phyloP scores from a whole-genome alignment of 176 grass and related monocot species.

The Oryza coarctata region DNA sequence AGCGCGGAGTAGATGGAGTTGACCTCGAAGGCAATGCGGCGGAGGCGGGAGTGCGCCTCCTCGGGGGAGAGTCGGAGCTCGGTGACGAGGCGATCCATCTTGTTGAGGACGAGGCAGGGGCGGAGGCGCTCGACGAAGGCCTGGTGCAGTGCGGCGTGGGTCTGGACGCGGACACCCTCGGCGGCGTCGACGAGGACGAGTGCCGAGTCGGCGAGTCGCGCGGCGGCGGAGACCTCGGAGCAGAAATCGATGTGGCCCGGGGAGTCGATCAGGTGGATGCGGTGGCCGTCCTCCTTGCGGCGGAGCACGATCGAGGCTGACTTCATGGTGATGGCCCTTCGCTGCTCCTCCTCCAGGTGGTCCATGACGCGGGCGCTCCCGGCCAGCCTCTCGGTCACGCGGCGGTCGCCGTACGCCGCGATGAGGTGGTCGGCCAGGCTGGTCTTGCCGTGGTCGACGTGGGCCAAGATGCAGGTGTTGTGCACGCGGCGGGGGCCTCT shows the following conservation, averaged over 20 bases:
- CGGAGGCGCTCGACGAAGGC: slow-evolving; percentile 80
- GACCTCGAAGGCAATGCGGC: slow-evolving; percentile 61
- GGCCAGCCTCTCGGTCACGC: slow-evolving; percentile 67
- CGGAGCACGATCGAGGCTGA: slow-evolving; percentile 59
- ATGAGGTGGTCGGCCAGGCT: slow-evolving; percentile 90
- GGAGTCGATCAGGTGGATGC: slow-evolving; percentile 86
- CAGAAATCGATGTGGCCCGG: slow-evolving; percentile 99
- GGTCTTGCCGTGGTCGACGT: slow-evolving; percentile 90
- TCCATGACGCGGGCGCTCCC: slow-evolving; percentile 74
- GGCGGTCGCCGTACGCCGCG: slow-evolving; percentile 60
- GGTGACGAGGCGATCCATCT: slow-evolving; percentile 83
- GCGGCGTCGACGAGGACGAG: slow-evolving; percentile 77
- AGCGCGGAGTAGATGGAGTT: slow-evolving; percentile 77
- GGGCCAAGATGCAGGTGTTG: slow-evolving; percentile 94
- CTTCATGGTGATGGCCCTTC: slow-evolving; percentile 89
- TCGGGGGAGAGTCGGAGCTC: slow-evolving; percentile 65
- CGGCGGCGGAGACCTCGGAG: slow-evolving; percentile 87
- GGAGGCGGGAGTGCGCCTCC: slow-evolving; percentile 70
- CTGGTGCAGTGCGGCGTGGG: slow-evolving; percentile 77
- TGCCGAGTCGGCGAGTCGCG: slow-evolving; percentile 68
- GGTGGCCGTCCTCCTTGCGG: slow-evolving; percentile 27
- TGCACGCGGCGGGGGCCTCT: slow-evolving; percentile 35
- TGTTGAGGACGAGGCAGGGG: slow-evolving; percentile 92
- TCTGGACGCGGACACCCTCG: slow-evolving; percentile 83
- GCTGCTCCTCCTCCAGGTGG: slow-evolving; percentile 86